phyloP scores from a whole-genome alignment of 352 stramenopile species.

The Phytopythium oedochilum region DNA sequence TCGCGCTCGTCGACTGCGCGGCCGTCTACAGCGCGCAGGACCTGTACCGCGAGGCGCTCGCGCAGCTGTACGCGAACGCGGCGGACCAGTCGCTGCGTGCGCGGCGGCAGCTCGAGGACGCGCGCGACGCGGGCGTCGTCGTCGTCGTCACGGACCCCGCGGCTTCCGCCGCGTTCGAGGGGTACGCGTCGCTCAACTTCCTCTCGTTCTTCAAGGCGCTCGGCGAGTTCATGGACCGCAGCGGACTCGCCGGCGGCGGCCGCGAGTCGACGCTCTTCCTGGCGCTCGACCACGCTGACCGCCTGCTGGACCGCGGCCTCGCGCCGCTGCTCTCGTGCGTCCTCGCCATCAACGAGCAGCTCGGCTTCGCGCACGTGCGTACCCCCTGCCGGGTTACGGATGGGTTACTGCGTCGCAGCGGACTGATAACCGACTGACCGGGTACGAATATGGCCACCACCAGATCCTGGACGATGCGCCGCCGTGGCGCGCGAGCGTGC shows the following conservation, averaged over 20 bases:
- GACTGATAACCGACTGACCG: too few species aligned
- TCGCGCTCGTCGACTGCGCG: constrained; percentile 68
- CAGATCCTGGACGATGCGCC: constrained; percentile 42
- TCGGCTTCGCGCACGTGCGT: constrained; percentile 51
- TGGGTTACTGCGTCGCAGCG: too few species aligned
- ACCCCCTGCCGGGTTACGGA: too few species aligned
- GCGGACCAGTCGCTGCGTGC: constrained; percentile 4
- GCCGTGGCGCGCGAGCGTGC: constrained; percentile 53
- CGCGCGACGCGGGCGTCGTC: constrained; percentile 6
- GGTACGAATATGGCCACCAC: too few species aligned
- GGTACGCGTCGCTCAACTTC: constrained; percentile 62
- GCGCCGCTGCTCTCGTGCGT: constrained; percentile 53
- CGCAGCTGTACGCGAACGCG: constrained; percentile 39
- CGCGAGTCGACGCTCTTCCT: constrained; percentile 41
- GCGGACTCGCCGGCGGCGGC: background rate
- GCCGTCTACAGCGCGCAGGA: constrained; percentile 56
- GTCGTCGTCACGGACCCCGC: constrained; percentile 7
- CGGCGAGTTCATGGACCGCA: constrained; percentile 38
- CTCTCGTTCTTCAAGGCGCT: constrained; percentile 65
- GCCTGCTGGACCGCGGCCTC: constrained; percentile 53
- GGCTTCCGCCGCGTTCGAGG: constrained; percentile 15
- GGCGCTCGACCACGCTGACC: constrained; percentile 64
- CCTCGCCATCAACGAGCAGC: constrained; percentile 67
- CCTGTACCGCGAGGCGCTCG: constrained; percentile 70
- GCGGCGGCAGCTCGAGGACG: constrained; percentile 1